phyloP scores from a whole-genome alignment of 2,329 filamentous ascomycete genomes.

The Graphilbum ipis-grandicollis region DNA sequence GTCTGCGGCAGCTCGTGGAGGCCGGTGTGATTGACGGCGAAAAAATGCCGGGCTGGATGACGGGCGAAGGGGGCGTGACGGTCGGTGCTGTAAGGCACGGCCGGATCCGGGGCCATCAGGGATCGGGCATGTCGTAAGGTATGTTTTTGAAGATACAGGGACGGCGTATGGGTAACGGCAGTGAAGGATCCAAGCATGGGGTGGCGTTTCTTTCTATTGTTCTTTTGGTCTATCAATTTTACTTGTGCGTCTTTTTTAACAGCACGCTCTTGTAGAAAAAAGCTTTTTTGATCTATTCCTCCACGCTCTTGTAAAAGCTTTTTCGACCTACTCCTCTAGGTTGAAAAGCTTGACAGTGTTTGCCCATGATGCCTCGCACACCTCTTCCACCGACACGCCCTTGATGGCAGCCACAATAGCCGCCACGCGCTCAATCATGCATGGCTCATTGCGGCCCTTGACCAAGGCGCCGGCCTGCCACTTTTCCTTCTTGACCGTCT shows the following conservation, averaged over 20 bases:
- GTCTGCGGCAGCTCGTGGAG: slow-evolving; percentile 62
- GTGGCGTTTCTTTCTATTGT: too few species aligned
- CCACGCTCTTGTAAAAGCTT: too few species aligned
- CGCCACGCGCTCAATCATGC: slow-evolving; percentile 72
- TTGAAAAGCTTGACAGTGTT: slow-evolving; percentile 73
- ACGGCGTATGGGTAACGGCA: too few species aligned
- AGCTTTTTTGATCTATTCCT: too few species aligned
- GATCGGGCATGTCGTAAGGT: slow-evolving; percentile 38
- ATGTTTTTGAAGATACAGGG: too few species aligned
- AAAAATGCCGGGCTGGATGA: slow-evolving; percentile 80
- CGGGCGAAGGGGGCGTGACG: slow-evolving; percentile 69
- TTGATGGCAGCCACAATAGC: slow-evolving; percentile 78
- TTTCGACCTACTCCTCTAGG: slow-evolving; percentile 30
- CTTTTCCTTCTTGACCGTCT: slow-evolving; percentile 88
- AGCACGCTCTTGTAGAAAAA: too few species aligned
- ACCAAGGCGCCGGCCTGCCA: slow-evolving; percentile 79
- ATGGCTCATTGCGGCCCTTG: slow-evolving; percentile 89
- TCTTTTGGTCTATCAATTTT: too few species aligned
- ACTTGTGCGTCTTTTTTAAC: too few species aligned
- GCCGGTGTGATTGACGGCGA: slow-evolving; percentile 57
- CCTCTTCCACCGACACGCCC: slow-evolving; percentile 58
- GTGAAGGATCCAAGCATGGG: too few species aligned
- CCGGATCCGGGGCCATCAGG: slow-evolving; percentile 40
- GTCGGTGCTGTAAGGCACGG: slow-evolving; percentile 52
- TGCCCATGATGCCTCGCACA: slow-evolving; percentile 71